phyloP scores from a whole-genome alignment of 2,329 filamentous ascomycete genomes.

The Clarireedia hainanense region DNA sequence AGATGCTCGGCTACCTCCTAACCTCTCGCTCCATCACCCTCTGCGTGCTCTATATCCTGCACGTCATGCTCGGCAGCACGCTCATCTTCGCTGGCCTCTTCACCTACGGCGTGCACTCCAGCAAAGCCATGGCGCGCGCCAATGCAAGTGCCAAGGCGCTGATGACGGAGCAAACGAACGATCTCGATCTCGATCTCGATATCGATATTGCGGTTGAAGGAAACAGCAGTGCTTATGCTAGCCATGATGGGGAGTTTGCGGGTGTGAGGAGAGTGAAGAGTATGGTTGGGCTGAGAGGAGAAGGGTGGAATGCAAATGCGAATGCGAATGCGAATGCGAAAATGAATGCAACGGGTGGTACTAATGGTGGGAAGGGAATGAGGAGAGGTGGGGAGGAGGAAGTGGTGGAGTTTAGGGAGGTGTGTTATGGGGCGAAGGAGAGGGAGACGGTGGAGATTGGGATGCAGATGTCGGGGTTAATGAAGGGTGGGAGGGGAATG shows the following conservation, averaged over 20 bases:
- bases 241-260: not conserved
- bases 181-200: not conserved
- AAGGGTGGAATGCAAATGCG: not conserved
- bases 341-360: not conserved
- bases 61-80: slow-evolving; percentile 7
- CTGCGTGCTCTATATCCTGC: slow-evolving; percentile 4
- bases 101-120: slow-evolving; percentile 1
- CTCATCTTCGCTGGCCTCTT: slow-evolving; percentile 6
- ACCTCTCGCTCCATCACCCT: slow-evolving; percentile 6
- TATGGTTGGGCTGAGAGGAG: not conserved
- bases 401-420: not conserved
- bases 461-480: not conserved
- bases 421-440: not conserved
- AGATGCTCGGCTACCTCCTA: slow-evolving; percentile 7
- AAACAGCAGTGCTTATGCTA: not conserved
- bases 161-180: not conserved
- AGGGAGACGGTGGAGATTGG: not conserved
- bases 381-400: not conserved
- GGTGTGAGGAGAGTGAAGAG: not conserved
- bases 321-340: not conserved
- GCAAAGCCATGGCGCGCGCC: slow-evolving; percentile 4
- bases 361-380: not conserved
- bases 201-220: not conserved
- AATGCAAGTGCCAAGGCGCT: too few relatives aligned
- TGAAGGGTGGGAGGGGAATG: not conserved